phyloP scores from a whole-genome alignment of 208 protist genomes.

The Trypanosoma theileri region DNA sequence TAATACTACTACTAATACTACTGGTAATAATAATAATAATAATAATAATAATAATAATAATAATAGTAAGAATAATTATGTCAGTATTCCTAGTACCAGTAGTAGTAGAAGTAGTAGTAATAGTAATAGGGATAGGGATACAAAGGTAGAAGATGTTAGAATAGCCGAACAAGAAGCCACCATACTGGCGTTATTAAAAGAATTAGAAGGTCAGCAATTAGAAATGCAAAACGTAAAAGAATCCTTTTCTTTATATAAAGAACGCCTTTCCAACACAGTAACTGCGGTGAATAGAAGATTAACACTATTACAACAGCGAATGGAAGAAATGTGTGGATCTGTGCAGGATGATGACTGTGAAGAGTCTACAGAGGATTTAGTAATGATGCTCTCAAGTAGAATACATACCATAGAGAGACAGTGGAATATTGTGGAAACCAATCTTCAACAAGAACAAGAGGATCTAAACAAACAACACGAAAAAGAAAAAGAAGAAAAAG shows the following conservation, averaged over 20 bases:
- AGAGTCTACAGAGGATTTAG: background rate
- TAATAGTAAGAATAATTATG: too few relatives aligned
- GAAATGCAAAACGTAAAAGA: too few relatives aligned
- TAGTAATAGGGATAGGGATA: background rate
- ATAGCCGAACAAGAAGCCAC: background rate
- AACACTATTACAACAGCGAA: background rate
- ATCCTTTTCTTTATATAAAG: too few relatives aligned
- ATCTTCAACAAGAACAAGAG: background rate
- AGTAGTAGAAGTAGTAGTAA: background rate
- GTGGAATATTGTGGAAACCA: conserved; percentile 7
- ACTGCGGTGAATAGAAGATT: background rate
- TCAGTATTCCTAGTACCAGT: background rate
- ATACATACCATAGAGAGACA: conserved; percentile 6
- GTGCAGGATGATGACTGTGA: background rate
- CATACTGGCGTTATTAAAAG: too few relatives aligned
- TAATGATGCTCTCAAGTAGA: background rate
- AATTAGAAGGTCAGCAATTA: too few relatives aligned
- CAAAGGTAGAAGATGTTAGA: background rate
- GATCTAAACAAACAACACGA: background rate
- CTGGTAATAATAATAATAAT: too few relatives aligned
- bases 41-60: too few relatives aligned
- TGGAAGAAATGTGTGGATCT: too few relatives aligned
- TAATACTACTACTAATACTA: too few relatives aligned
- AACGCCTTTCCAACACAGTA: too few relatives aligned
- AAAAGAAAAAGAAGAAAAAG: conserved; percentile 9